A percentile compares a stretch with the other conserved stretches of the same genome.
Evolutionary conservation across 768 basidiomycete species (phyloP).

Genomic region (Neoboletus brunneissimus): DNA sequence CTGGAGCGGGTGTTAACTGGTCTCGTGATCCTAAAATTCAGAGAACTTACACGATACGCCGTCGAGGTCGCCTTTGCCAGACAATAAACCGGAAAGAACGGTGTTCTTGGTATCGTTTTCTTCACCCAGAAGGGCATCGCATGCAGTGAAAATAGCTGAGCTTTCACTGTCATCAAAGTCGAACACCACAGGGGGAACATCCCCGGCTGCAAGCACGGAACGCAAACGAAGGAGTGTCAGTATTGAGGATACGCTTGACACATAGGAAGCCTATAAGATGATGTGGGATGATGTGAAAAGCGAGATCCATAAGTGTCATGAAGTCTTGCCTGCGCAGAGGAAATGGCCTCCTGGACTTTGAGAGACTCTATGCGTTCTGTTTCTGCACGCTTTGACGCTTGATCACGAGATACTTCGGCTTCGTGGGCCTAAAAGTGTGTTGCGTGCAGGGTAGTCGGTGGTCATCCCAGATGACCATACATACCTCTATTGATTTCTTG

Average conservation of each 20-base stretch:
- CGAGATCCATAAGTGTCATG: neutral
- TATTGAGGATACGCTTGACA: slow-evolving; percentile 46
- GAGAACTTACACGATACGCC: slow-evolving; percentile 60
- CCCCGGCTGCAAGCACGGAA: slow-evolving; percentile 44
- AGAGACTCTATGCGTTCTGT: slow-evolving; percentile 54
- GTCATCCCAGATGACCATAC: slow-evolving; percentile 36
- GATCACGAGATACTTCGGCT: slow-evolving; percentile 56
- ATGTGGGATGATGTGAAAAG: neutral
- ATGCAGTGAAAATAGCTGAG: slow-evolving; percentile 50
- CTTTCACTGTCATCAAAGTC: slow-evolving; percentile 51
- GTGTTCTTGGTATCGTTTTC: slow-evolving; percentile 49
- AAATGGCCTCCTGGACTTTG: slow-evolving; percentile 53
- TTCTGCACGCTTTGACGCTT: slow-evolving; percentile 52
- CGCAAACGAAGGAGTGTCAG: slow-evolving; percentile 61
- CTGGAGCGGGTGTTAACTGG: slow-evolving; percentile 36
- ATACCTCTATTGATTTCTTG: slow-evolving; percentile 80
- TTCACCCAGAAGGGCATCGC: slow-evolving; percentile 54
- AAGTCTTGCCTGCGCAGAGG: slow-evolving; percentile 53
- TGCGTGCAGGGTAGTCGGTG: neutral
- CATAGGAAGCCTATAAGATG: slow-evolving; percentile 40
- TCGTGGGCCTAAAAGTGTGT: slow-evolving; percentile 52
- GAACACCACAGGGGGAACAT: slow-evolving; percentile 41
- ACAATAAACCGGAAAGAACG: slow-evolving; percentile 54
- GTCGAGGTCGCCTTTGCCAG: slow-evolving; percentile 56
- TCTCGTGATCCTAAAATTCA: neutral